Conservation (phyloP, 345 rosid genomes). For the Melaleuca alternifolia region DNA sequence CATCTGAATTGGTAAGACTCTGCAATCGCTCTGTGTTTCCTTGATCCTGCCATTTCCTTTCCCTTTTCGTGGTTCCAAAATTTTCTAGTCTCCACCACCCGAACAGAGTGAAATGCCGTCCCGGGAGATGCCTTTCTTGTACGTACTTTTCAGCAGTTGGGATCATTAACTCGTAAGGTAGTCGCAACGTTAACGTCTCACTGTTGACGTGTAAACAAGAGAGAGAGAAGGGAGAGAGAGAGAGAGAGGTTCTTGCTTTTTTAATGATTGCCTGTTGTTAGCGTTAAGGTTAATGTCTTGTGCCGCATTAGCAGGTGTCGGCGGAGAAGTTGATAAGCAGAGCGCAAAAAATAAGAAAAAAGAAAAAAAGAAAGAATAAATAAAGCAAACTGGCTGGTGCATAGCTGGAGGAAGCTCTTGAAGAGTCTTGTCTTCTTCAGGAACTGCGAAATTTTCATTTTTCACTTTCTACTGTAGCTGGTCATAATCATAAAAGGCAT, state of each 20-base stretch:
- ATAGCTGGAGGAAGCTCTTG: neutral
- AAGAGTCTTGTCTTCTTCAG: neutral
- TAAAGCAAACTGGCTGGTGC: neutral
- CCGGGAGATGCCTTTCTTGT: neutral
- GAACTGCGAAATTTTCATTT: neutral
- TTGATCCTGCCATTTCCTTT: neutral
- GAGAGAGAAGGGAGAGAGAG: neutral
- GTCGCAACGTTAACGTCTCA: neutral
- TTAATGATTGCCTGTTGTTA: neutral
- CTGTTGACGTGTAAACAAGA: neutral
- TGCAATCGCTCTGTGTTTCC: neutral
- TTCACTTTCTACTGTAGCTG: neutral
- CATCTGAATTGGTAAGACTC: neutral
- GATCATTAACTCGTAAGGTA: neutral
- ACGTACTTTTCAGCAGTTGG: neutral
- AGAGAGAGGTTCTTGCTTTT: neutral
- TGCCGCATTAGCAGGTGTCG: slow-evolving; percentile 1
- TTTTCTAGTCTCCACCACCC: neutral
- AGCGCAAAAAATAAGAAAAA: neutral
- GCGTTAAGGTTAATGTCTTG: neutral
- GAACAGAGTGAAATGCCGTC: neutral
- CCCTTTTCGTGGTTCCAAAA: neutral
- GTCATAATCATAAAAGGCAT: neutral
- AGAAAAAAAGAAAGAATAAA: neutral
- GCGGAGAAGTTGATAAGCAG: neutral